phyloP scores from a whole-genome alignment of 2,329 filamentous ascomycete genomes.

The Venturia oleaginea region DNA sequence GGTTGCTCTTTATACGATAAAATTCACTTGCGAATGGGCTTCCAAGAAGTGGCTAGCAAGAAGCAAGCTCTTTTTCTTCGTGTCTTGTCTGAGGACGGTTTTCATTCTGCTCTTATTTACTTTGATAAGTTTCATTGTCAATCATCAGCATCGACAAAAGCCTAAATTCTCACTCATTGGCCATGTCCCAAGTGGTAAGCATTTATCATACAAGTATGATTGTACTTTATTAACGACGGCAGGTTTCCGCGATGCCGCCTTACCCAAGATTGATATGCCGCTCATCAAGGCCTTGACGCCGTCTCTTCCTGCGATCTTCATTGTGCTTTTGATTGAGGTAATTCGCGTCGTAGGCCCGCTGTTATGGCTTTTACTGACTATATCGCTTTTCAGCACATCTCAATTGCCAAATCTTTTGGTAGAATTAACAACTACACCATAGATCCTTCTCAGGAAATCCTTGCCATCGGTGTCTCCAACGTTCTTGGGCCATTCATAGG shows the following conservation, averaged over 20 bases:
- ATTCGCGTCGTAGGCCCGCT: background rate
- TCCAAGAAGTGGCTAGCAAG: conserved; percentile 57
- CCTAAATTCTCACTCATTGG: conserved; percentile 57
- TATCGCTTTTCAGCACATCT: conserved; percentile 53
- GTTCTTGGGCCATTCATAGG: conserved; percentile 68
- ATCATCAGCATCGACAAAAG: conserved; percentile 22
- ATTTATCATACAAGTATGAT: background rate
- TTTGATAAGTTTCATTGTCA: conserved; percentile 71
- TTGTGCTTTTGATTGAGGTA: conserved; percentile 66
- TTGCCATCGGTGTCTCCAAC: conserved; percentile 87
- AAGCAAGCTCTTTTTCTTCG: conserved; percentile 69
- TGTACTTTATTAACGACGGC: background rate
- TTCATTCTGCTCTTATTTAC: conserved; percentile 84
- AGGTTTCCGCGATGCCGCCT: conserved; percentile 66
- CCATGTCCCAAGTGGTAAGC: conserved; percentile 58
- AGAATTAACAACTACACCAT: conserved; percentile 96
- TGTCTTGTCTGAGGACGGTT: conserved; percentile 69
- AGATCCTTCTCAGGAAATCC: conserved; percentile 88
- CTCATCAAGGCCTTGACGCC: conserved; percentile 57
- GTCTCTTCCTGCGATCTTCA: conserved; percentile 69
- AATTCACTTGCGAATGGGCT: conserved; percentile 37
- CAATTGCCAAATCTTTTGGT: conserved; percentile 96
- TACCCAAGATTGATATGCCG: conserved; percentile 53
- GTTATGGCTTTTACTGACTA: background rate
- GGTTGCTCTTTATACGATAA: conserved; percentile 58